These are phyloP conservation scores for Myxozyma mucilagina DNA, from an alignment of 805 yeast genomes.

Conservation along the genomic window DNA sequence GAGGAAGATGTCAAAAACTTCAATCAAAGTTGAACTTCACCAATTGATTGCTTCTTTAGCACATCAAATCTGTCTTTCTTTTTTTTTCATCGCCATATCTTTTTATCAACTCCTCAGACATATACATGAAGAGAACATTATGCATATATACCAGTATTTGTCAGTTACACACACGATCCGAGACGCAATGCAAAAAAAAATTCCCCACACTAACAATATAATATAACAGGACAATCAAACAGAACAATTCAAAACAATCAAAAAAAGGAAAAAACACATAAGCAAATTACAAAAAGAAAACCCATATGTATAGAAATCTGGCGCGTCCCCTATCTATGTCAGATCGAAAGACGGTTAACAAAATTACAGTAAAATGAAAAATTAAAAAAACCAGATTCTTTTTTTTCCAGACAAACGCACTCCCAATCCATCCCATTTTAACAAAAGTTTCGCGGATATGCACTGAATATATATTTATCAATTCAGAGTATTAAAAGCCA, in stretches of 20 bases:
- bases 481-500: conserved; percentile 5
- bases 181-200: conserved; percentile 7
- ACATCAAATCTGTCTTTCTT: background rate
- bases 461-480: background rate
- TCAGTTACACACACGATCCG: conserved; percentile 1
- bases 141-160: background rate
- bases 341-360: background rate
- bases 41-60: background rate
- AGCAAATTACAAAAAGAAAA: background rate
- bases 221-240: too few relatives aligned
- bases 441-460: conserved; percentile 3
- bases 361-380: background rate
- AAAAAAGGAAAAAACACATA: background rate
- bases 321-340: background rate
- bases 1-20: background rate
- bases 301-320: background rate
- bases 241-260: background rate
- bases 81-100: background rate
- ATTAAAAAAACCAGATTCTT: background rate
- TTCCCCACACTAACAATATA: conserved; percentile 4
- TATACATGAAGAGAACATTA: background rate
- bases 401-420: conserved; percentile 8
- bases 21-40: background rate
- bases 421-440: conserved; percentile 13
- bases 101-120: background rate